phyloP scores from a whole-genome alignment of 768 basidiomycete genomes.

The Lactarius akahatsu region DNA sequence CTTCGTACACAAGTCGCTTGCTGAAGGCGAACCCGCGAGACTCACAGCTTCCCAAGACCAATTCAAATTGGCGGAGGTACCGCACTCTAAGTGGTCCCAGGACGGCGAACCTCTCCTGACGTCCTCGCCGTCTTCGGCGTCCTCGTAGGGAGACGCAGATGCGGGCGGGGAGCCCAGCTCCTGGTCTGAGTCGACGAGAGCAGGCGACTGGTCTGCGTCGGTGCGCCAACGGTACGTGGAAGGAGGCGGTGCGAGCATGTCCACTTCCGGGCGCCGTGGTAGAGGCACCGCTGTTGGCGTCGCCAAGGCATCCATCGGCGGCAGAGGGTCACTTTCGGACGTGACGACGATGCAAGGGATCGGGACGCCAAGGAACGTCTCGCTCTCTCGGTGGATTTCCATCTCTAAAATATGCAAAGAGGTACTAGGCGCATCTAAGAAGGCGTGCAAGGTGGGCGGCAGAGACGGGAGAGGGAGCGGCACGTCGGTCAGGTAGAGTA shows the following conservation, averaged over 20 bases:
- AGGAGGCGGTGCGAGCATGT: slow-evolving; percentile 18
- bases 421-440: slow-evolving; percentile 13
- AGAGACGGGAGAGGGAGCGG: slow-evolving; percentile 8
- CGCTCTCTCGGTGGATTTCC: slow-evolving; percentile 22
- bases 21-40: background rate
- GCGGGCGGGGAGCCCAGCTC: slow-evolving; percentile 5
- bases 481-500: slow-evolving; percentile 21
- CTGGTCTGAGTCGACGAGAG: background rate
- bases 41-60: slow-evolving; percentile 15
- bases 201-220: background rate
- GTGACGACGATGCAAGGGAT: slow-evolving; percentile 27
- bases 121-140: background rate
- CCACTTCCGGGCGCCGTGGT: slow-evolving; percentile 1
- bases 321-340: slow-evolving; percentile 10
- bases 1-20: slow-evolving; percentile 1
- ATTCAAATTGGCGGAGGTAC: background rate
- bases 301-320: background rate
- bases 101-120: background rate
- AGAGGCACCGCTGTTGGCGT: background rate
- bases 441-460: slow-evolving; percentile 23
- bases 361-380: slow-evolving; percentile 20
- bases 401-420: slow-evolving; percentile 22
- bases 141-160: background rate
- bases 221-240: slow-evolving; percentile 12
- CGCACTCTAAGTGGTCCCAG: background rate